Evolutionary conservation across 139 green algal genomes (phyloP), one percentile per base, ranked within the genome.

Genomic region (Tetraselmis chui): DNA sequence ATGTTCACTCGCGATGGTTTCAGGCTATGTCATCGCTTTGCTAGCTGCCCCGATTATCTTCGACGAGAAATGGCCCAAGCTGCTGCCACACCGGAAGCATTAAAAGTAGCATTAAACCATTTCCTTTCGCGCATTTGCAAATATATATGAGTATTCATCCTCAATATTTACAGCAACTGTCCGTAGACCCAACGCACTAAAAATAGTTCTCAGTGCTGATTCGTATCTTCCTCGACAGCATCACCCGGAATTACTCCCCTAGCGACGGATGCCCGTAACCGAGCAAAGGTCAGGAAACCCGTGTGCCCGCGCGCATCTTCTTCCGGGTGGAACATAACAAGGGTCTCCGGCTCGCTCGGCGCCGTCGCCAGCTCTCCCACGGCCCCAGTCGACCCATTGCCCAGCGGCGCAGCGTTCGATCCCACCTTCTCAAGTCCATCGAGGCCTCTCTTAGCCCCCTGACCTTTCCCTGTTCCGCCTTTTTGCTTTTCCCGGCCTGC

Each of bases 201-300:
- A n/a, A n/a, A n/a, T n/a, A n/a, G n/a, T n/a, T n/a, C n/a, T n/a
- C n/a, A n/a, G n/a, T n/a, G n/a, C n/a, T 18, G 45, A 67, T 67
- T 67, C 45, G 5, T 18, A 67, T 67, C 11, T 18, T 67, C 11
- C 45, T 67, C 5, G 45, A 5, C 18, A 67, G 45, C 45, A 25
- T 67, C 45, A 67, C 5, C 45, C 5, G 45, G 45, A 67, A 67
- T 67, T 67, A 5, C 18, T 67, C 11, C 45, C 18, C 45, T 18
- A 18, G 45, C 5, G 45, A 18, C 45, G 45, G 45, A 5, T 18
- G 45, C 45, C 11, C 45, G 45, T 5, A 67, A 67, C 23, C 92
- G 83, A 0, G 93, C 95, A 89, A 97, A 97, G 1, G 89, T 94
- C 2, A 98, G 85, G 83, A 97, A 98, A 0, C 94, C 95, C 1